phyloP scores from a whole-genome alignment of 768 basidiomycete genomes.

The Amanita exitialis region DNA sequence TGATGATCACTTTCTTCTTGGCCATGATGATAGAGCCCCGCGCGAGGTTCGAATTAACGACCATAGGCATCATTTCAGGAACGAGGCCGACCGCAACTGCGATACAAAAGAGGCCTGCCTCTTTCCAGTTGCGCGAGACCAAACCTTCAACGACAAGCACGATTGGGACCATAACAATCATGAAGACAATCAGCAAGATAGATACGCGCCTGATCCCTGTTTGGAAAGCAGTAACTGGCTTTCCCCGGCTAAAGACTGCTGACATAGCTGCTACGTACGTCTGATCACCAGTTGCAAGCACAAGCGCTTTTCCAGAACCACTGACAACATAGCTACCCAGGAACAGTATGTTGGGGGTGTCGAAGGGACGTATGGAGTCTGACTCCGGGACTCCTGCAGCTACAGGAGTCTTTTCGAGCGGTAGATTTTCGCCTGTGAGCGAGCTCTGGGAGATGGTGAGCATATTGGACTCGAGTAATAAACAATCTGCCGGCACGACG shows the following conservation, averaged over 20 bases:
- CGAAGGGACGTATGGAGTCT: conserved; percentile 17
- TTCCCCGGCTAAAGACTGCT: conserved; percentile 18
- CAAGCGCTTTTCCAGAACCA: conserved; percentile 20
- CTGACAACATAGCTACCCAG: conserved; percentile 23
- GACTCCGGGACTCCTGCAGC: conserved; percentile 5
- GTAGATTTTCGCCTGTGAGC: conserved; percentile 23
- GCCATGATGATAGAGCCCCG: conserved; percentile 47
- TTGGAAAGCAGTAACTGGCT: conserved; percentile 23
- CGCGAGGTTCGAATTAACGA: conserved; percentile 49
- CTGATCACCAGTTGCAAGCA: conserved; percentile 20
- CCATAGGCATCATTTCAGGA: conserved; percentile 32
- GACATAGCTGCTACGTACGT: conserved; percentile 26
- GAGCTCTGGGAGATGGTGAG: conserved; percentile 22
- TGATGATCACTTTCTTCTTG: conserved; percentile 47
- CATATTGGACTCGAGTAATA: conserved; percentile 21
- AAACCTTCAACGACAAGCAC: neutral
- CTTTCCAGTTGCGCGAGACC: neutral
- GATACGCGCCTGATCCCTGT: conserved; percentile 15
- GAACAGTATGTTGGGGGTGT: conserved; percentile 22
- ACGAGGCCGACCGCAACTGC: conserved; percentile 29
- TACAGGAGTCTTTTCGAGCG: conserved; percentile 20
- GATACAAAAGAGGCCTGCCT: conserved; percentile 21
- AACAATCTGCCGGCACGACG: conserved; percentile 24
- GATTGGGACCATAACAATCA: conserved; percentile 3
- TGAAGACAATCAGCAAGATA: conserved; percentile 13